Conservation (phyloP, 371 early-diverging fungal genomes). For the Chytridium lagenaria region DNA sequence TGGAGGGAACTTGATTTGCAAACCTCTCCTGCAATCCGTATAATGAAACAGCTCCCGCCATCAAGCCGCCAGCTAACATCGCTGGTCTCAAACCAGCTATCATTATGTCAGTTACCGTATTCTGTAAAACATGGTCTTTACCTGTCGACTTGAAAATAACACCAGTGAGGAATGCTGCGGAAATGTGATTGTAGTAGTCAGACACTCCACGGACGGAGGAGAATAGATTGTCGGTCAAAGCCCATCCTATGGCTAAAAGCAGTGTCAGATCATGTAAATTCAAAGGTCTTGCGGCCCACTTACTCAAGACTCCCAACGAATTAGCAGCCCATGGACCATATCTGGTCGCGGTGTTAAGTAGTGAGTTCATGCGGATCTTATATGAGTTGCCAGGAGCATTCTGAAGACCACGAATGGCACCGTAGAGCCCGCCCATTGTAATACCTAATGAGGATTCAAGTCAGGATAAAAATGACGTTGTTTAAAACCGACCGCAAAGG, state of each 20-base stretch:
- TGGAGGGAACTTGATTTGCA: no score
- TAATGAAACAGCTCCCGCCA: slow-evolving; percentile 47
- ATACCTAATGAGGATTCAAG: slow-evolving; percentile 33
- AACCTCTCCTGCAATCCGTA: slow-evolving; percentile 41
- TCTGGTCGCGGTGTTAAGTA: slow-evolving; percentile 52
- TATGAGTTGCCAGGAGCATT: slow-evolving; percentile 47
- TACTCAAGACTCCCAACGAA: slow-evolving; percentile 55
- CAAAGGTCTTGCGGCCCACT: slow-evolving; percentile 25
- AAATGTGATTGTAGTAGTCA: slow-evolving; percentile 57
- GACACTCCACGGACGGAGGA: slow-evolving; percentile 32
- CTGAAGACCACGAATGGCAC: slow-evolving; percentile 51
- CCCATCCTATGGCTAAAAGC: slow-evolving; percentile 49
- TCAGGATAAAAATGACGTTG: slow-evolving; percentile 10
- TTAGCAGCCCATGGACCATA: slow-evolving; percentile 60
- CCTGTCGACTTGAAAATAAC: slow-evolving; percentile 57
- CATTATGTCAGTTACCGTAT: background rate
- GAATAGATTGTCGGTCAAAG: slow-evolving; percentile 48
- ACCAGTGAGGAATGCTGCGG: slow-evolving; percentile 56
- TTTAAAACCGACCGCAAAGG: slow-evolving; percentile 41
- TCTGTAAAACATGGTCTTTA: slow-evolving; percentile 1
- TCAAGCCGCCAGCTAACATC: slow-evolving; percentile 43
- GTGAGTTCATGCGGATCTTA: slow-evolving; percentile 53
- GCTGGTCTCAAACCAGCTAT: slow-evolving; percentile 54
- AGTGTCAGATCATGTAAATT: background rate
- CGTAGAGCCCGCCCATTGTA: slow-evolving; percentile 49